Conservation (phyloP, 202 grass and related monocot species). For the Dendrocalamus latiflorus region DNA sequence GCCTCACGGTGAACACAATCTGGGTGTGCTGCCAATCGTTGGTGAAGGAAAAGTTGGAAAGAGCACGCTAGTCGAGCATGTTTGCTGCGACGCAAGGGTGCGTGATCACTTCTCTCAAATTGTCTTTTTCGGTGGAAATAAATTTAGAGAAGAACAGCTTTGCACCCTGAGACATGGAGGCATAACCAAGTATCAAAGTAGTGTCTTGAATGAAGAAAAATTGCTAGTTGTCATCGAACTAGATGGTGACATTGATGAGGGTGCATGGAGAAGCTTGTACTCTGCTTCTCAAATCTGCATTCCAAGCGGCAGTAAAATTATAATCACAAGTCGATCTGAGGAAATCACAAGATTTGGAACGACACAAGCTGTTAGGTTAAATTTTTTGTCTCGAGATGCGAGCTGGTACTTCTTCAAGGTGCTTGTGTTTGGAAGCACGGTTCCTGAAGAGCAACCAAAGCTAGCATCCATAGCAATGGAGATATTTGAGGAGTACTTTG, state of each 20-base stretch:
- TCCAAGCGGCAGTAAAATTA: not conserved
- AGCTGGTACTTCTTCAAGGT: not conserved
- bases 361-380: not conserved
- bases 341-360: not conserved
- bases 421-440: not conserved
- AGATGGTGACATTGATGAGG: not conserved
- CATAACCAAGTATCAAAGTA: not conserved
- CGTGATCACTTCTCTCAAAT: conserved; percentile 14
- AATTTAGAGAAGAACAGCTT: not conserved
- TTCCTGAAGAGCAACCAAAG: not conserved
- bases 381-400: not conserved
- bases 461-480: not conserved
- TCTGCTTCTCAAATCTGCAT: not conserved
- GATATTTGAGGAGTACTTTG: not conserved
- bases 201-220: not conserved
- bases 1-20: too few relatives aligned
- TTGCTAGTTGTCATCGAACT: not conserved
- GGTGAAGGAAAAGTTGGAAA: too few relatives aligned
- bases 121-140: not conserved
- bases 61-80: not conserved
- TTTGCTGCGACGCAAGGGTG: not conserved
- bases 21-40: too few relatives aligned
- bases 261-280: not conserved
- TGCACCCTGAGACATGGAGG: not conserved
- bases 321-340: not conserved